Evolutionary conservation across 495 filamentous ascomycete species (phyloP), one percentile per base, ranked within the genome.

Genomic region (Penicillium steckii): DNA sequence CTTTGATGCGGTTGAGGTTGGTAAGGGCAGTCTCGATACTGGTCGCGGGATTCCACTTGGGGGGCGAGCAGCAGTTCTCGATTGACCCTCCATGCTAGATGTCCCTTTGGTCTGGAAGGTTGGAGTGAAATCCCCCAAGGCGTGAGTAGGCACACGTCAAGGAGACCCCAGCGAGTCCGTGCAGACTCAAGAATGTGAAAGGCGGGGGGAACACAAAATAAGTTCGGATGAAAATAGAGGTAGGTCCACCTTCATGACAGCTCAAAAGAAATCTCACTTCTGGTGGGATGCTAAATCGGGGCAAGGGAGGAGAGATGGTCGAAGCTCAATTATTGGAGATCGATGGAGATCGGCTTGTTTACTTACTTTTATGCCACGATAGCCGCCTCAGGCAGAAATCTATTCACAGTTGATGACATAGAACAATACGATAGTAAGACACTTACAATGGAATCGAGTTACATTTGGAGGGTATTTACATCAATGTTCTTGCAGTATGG

Each of bases 41-140:
- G 63, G 60, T 23, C 74, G 72, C 37, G 74, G 74, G 46, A 75
- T 74, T 25, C 72, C 68, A 48, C 69, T 73, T 4, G 68, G 17
- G 18, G 57, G 61, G 15, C 66, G 68, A 3, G 48, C 44, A 40
- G 55, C 59, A 18, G 60, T 56, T 52, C 59, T 70, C 8, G 60
- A 56, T 52, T 69, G 66, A 19, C 60, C 59, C 27, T 75, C 69
- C 72, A 75, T 75, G 17, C 18, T 46, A 61, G 52, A 30, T 21
- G 53, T 45, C 17, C 3, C 43, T 27, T 35, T n/a, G 10, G n/a
- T 21, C 3, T 40, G 37, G 23, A 29, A 10, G 9, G n/a, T 17
- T 33, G n/a, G 21, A 33, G 52, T 23, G 21, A 32, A 22, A 41
- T 44, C 24, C 3, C 15, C n/a, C 38, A 26, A 46, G 18, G 23